Conservation (phyloP, 2,329 filamentous ascomycete species). For the Diaporthe eres region DNA sequence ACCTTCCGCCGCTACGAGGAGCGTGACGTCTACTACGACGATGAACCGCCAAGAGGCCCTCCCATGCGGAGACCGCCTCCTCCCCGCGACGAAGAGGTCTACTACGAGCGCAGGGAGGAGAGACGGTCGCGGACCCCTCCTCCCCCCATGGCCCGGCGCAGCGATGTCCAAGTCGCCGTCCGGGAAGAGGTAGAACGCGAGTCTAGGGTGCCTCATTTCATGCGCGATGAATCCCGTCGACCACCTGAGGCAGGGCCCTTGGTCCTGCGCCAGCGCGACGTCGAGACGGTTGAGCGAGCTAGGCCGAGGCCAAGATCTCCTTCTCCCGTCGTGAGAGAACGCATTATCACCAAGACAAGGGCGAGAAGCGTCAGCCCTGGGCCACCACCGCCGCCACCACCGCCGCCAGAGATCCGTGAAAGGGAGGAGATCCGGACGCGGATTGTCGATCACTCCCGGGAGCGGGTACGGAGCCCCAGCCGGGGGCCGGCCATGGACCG, state of each 20-base stretch:
- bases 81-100: constrained; percentile 40
- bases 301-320: constrained; percentile 62
- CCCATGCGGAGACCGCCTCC: constrained; percentile 36
- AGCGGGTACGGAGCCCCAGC: constrained; percentile 48
- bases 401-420: constrained; percentile 45
- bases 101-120: constrained; percentile 39
- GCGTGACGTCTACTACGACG: constrained; percentile 59
- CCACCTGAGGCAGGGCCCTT: constrained; percentile 62
- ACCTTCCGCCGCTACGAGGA: constrained; percentile 57
- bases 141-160: constrained; percentile 40
- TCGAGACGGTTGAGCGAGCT: constrained; percentile 66
- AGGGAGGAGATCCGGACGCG: constrained; percentile 51
- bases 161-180: constrained; percentile 56
- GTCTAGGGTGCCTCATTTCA: constrained; percentile 63
- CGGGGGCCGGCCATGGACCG: constrained; percentile 41
- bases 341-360: constrained; percentile 55
- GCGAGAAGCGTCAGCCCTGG: constrained; percentile 57
- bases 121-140: constrained; percentile 38
- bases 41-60: constrained; percentile 41
- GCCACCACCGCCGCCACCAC: constrained; percentile 49
- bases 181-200: constrained; percentile 60
- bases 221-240: constrained; percentile 65
- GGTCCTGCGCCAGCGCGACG: constrained; percentile 68
- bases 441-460: constrained; percentile 50
- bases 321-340: constrained; percentile 58